A percentile compares a stretch with the other conserved stretches of the same genome.
phyloP scores from a whole-genome alignment of 2,329 filamentous ascomycete species.

The Phaeosphaeriaceae sp. region DNA sequence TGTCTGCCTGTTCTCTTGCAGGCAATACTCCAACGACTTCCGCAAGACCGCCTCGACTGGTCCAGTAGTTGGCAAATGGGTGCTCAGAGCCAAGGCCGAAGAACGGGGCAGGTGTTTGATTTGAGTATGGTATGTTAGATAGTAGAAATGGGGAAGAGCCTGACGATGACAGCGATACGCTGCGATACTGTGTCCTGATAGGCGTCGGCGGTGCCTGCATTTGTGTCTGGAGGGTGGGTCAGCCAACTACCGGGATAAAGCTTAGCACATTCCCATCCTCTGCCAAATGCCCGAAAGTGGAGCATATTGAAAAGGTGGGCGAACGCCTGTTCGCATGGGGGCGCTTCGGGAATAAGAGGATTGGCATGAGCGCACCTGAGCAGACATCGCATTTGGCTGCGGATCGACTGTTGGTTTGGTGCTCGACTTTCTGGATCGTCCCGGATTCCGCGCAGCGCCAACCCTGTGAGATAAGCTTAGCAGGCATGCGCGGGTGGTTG shows the following conservation, averaged over 20 bases:
- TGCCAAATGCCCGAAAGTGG: constrained; percentile 5
- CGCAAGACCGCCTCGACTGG: constrained; percentile 74
- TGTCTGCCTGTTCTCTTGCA: constrained; percentile 77
- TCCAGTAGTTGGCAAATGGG: constrained; percentile 86
- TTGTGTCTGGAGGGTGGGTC: constrained; percentile 21
- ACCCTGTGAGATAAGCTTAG: constrained; percentile 34
- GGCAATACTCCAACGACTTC: constrained; percentile 80
- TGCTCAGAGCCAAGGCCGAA: constrained; percentile 83
- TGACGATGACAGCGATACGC: constrained; percentile 46
- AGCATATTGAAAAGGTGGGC: constrained; percentile 3
- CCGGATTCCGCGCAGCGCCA: constrained; percentile 34
- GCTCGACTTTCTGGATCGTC: constrained; percentile 36
- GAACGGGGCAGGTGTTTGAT: constrained; percentile 74
- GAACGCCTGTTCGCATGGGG: constrained; percentile 20
- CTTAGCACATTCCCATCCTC: constrained; percentile 3
- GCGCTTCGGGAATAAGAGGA: constrained; percentile 22
- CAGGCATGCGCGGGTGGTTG: constrained; percentile 19
- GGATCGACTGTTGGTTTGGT: constrained; percentile 37
- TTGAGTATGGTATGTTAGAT: constrained; percentile 75
- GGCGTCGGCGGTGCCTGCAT: constrained; percentile 38
- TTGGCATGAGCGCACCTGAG: constrained; percentile 34
- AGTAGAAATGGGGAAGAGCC: constrained; percentile 63
- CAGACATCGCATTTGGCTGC: constrained; percentile 28
- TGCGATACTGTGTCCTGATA: constrained; percentile 38
- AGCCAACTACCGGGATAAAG: constrained; percentile 9